Conservation (phyloP, 495 filamentous ascomycete genomes). For the Neurospora sp. region DNA sequence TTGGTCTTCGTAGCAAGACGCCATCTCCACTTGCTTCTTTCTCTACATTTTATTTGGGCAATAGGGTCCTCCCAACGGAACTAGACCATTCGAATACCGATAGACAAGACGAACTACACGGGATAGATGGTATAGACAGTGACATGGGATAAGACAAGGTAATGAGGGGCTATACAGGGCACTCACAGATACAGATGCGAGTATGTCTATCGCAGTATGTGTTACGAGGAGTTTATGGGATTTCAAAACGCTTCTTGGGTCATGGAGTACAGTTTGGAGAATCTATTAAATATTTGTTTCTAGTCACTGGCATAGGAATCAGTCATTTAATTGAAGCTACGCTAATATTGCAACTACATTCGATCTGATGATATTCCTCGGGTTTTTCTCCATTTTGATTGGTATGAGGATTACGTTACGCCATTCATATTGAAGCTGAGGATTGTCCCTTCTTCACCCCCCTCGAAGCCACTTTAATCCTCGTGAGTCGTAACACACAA, state of each 20-base stretch:
- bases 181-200: background rate
- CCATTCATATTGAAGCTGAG: background rate
- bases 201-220: background rate
- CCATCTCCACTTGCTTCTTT: background rate
- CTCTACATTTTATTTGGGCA: background rate
- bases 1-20: background rate
- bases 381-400: background rate
- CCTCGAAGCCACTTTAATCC: background rate
- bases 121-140: background rate
- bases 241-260: background rate
- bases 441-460: background rate
- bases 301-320: background rate
- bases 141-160: background rate
- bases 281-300: background rate
- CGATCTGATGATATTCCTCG: background rate
- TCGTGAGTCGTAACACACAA: background rate
- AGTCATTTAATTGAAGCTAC: background rate
- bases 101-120: background rate
- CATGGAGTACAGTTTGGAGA: background rate
- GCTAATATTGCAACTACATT: background rate
- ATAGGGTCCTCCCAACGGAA: background rate
- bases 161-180: background rate
- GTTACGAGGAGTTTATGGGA: background rate
- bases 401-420: background rate
- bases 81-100: background rate